phyloP scores from a whole-genome alignment of 108 stramenopile genomes.

The Pseudonitzschia delicatissima region DNA sequence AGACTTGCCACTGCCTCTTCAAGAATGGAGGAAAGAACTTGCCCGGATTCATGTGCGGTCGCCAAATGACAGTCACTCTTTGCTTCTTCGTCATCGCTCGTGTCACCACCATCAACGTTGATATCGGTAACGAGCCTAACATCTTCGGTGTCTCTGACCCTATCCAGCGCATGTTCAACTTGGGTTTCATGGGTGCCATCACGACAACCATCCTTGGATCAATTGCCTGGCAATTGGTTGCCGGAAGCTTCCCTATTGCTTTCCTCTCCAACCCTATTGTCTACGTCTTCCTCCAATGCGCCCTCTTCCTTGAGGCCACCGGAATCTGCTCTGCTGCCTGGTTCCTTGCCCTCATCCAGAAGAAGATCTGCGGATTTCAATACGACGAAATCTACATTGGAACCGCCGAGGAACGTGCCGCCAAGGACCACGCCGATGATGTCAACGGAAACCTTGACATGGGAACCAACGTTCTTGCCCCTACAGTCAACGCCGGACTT shows the following conservation, averaged over 20 bases:
- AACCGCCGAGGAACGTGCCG: slow-evolving; percentile 64
- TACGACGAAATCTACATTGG: slow-evolving; percentile 72
- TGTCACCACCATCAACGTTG: slow-evolving; percentile 55
- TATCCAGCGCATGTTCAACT: slow-evolving; percentile 76
- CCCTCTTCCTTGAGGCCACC: slow-evolving; percentile 54
- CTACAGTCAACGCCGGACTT: background rate
- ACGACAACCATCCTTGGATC: slow-evolving; percentile 79
- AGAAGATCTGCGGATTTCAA: slow-evolving; percentile 42
- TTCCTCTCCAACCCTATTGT: slow-evolving; percentile 67
- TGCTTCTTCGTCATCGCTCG: slow-evolving; percentile 75
- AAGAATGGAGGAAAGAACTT: slow-evolving; percentile 64
- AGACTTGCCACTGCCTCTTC: slow-evolving; percentile 67
- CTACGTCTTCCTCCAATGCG: slow-evolving; percentile 47
- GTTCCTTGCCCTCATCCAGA: slow-evolving; percentile 58
- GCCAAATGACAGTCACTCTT: slow-evolving; percentile 66
- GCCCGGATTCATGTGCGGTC: slow-evolving; percentile 78
- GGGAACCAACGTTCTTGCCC: slow-evolving; percentile 10
- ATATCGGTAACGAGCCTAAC: slow-evolving; percentile 47
- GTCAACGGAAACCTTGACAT: background rate
- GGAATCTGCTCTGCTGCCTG: slow-evolving; percentile 62
- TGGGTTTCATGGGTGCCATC: slow-evolving; percentile 78
- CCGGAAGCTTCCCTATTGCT: slow-evolving; percentile 65
- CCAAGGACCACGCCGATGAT: slow-evolving; percentile 24
- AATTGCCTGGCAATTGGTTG: slow-evolving; percentile 74
- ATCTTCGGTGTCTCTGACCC: slow-evolving; percentile 63